Conservation (phyloP, 2,329 filamentous ascomycete species). For the Colletotrichum siamense region DNA sequence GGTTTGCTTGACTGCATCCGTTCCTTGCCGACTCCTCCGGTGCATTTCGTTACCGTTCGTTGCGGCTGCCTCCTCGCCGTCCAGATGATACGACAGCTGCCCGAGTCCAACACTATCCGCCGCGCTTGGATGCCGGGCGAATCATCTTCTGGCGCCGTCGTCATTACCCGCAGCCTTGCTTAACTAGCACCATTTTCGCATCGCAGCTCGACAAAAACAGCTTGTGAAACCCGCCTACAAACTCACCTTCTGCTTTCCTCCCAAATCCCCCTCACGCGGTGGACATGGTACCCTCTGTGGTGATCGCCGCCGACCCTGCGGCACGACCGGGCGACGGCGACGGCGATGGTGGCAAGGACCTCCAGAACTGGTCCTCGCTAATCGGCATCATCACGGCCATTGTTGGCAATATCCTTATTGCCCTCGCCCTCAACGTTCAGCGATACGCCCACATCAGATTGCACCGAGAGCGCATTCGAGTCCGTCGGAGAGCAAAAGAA, state of each 20-base stretch:
- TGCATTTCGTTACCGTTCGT: neutral
- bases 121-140: constrained; percentile 17
- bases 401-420: constrained; percentile 90
- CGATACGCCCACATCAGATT: constrained; percentile 92
- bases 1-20: neutral
- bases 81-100: constrained; percentile 17
- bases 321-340: constrained; percentile 26
- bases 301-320: constrained; percentile 15
- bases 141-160: neutral
- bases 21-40: neutral
- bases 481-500: constrained; percentile 59
- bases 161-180: constrained; percentile 12
- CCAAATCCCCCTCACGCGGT: neutral
- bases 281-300: constrained; percentile 6
- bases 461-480: constrained; percentile 69
- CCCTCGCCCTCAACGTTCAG: constrained; percentile 94
- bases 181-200: neutral
- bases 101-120: constrained; percentile 12
- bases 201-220: neutral
- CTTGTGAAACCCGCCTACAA: neutral
- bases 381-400: constrained; percentile 96
- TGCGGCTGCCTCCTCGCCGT: neutral
- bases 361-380: constrained; percentile 84
- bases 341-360: constrained; percentile 48
- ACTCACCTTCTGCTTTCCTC: neutral